Percentiles rank a stretch among this genome's conserved stretches.
phyloP scores from a whole-genome alignment of 2,329 filamentous ascomycete genomes.

The Colletotrichum camelliae region DNA sequence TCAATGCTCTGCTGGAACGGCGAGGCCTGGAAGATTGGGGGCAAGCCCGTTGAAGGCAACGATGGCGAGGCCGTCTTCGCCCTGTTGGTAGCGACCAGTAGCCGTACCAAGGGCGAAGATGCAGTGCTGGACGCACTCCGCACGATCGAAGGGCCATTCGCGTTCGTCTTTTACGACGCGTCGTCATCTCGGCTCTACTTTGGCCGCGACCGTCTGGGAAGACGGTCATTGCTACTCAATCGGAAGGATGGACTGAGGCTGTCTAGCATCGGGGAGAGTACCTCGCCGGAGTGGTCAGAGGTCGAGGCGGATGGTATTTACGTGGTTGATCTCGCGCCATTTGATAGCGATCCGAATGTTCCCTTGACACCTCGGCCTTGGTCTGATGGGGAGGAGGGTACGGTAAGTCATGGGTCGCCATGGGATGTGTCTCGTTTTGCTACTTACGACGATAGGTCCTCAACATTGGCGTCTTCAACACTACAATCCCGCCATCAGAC shows the following conservation, averaged over 20 bases:
- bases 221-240: constrained; percentile 77
- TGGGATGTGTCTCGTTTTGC: constrained; percentile 28
- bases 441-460: constrained; percentile 57
- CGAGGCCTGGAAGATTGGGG: constrained; percentile 83
- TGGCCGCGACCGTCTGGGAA: constrained; percentile 85
- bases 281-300: constrained; percentile 68
- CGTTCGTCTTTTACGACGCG: constrained; percentile 83
- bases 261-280: constrained; percentile 72
- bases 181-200: constrained; percentile 71
- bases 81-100: constrained; percentile 55
- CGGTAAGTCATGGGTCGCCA: constrained; percentile 46
- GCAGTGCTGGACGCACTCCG: constrained; percentile 59
- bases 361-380: constrained; percentile 27
- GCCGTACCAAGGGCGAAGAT: constrained; percentile 28
- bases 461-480: constrained; percentile 60
- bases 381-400: constrained; percentile 38
- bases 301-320: constrained; percentile 87
- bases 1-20: constrained; percentile 95
- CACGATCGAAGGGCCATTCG: constrained; percentile 81
- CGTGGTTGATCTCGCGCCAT: constrained; percentile 59
- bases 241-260: constrained; percentile 60
- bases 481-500: constrained; percentile 42
- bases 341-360: background rate
- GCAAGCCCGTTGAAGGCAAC: constrained; percentile 69
- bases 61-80: constrained; percentile 77